These are phyloP conservation scores for Rhizoctonia solani DNA, from an alignment of 1,284 basidiomycete genomes.

Conservation along the genomic window DNA sequence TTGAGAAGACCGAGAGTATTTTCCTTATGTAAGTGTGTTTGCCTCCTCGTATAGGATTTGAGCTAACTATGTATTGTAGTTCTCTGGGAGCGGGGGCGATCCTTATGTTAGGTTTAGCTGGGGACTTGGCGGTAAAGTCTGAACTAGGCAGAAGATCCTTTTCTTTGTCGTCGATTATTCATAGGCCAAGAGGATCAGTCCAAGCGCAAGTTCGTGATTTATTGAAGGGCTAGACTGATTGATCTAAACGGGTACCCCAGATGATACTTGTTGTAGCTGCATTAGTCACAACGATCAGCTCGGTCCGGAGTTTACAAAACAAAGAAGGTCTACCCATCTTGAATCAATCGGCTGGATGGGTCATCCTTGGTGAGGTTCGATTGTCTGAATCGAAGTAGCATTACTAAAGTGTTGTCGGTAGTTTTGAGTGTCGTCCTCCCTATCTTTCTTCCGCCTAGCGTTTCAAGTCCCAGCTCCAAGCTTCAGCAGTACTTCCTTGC, in stretches of 20 bases:
- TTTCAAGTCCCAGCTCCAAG: constrained; percentile 50
- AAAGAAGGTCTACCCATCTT: constrained; percentile 68
- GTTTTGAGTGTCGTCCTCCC: constrained; percentile 49
- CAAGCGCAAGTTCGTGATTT: constrained; percentile 3
- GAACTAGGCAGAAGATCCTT: not conserved
- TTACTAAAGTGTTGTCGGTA: not conserved
- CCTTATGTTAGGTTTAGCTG: constrained; percentile 40
- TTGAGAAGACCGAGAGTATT: constrained; percentile 75
- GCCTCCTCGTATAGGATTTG: too few relatives aligned
- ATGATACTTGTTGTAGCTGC: constrained; percentile 53
- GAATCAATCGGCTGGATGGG: constrained; percentile 72
- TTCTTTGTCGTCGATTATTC: not conserved
- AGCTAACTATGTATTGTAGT: constrained; percentile 38
- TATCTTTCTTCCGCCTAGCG: constrained; percentile 45
- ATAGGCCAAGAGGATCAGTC: not conserved
- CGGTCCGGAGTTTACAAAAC: constrained; percentile 61
- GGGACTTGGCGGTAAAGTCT: not conserved
- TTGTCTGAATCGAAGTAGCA: constrained; percentile 50
- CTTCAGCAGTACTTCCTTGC: constrained; percentile 67
- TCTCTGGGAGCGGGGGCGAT: constrained; percentile 44
- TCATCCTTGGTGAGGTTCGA: constrained; percentile 59
- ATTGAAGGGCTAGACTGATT: not conserved
- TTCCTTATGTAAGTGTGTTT: constrained; percentile 57
- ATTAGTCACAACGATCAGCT: constrained; percentile 60
- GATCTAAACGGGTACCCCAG: constrained; percentile 39